Conservation (phyloP, 2,329 filamentous ascomycete species). For the Westerdykella aurantiaca region DNA sequence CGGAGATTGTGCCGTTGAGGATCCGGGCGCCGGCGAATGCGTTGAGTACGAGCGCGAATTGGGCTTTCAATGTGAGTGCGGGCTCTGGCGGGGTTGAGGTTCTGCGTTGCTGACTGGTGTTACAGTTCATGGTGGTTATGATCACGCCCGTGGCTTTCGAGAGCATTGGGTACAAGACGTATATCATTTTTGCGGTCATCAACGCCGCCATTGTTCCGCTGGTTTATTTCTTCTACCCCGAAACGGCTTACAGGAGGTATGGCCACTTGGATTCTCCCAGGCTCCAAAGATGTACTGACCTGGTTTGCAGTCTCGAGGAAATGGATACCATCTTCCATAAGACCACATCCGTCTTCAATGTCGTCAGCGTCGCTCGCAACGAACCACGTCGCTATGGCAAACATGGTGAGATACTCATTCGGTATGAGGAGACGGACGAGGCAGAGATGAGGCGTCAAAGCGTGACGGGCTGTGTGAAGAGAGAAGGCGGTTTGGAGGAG, state of each 20-base stretch:
- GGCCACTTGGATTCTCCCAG: neutral
- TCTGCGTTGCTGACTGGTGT: constrained; percentile 38
- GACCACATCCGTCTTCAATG: constrained; percentile 41
- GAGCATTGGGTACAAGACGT: constrained; percentile 47
- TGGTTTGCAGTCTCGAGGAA: constrained; percentile 47
- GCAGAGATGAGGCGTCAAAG: constrained; percentile 1
- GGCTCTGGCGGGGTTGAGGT: neutral
- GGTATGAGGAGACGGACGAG: constrained; percentile 34
- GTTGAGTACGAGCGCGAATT: constrained; percentile 3
- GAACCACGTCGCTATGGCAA: constrained; percentile 52
- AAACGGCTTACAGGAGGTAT: constrained; percentile 43
- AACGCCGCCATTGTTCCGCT: constrained; percentile 48
- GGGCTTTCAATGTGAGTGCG: constrained; percentile 30
- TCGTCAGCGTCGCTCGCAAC: constrained; percentile 44
- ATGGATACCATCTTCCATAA: constrained; percentile 60
- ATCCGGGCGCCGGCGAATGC: constrained; percentile 67
- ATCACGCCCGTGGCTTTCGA: constrained; percentile 54
- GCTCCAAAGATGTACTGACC: neutral
- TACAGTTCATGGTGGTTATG: constrained; percentile 58
- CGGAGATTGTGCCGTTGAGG: constrained; percentile 66
- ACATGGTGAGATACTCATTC: constrained; percentile 49
- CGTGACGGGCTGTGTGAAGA: neutral
- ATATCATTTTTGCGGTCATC: constrained; percentile 48
- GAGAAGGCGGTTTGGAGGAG: neutral
- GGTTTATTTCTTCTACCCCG: constrained; percentile 53